phyloP scores from a whole-genome alignment of 1,284 basidiomycete species.

The Cutaneotrichosporon sp. region DNA sequence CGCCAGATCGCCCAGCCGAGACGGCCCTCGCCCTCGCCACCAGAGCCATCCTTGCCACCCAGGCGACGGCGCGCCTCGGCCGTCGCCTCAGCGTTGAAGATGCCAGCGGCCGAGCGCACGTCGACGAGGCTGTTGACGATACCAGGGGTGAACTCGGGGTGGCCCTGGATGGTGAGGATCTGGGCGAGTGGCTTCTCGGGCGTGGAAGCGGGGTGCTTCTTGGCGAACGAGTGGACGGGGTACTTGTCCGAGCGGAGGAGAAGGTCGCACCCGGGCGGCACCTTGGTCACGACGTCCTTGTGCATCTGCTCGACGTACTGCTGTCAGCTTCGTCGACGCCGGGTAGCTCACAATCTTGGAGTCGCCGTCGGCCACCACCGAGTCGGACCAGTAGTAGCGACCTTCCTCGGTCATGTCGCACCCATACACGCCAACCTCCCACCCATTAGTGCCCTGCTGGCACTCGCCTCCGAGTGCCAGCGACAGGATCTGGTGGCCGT shows the following conservation, averaged over 20 bases:
- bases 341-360: constrained; percentile 26
- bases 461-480: constrained; percentile 56
- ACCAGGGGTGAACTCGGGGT: constrained; percentile 58
- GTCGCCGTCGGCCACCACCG: constrained; percentile 43
- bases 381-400: constrained; percentile 52
- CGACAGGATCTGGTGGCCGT: constrained; percentile 59
- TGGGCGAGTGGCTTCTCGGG: constrained; percentile 47
- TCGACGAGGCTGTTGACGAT: constrained; percentile 57
- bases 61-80: constrained; percentile 53
- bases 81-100: constrained; percentile 51
- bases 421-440: constrained; percentile 58
- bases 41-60: constrained; percentile 53
- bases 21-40: constrained; percentile 55
- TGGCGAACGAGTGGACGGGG: constrained; percentile 56
- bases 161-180: constrained; percentile 56
- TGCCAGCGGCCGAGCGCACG: constrained; percentile 49
- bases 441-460: constrained; percentile 54
- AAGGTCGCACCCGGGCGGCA: constrained; percentile 55
- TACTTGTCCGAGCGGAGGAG: constrained; percentile 55
- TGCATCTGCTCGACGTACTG: constrained; percentile 60
- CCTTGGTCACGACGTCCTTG: constrained; percentile 55
- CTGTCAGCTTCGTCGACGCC: neutral
- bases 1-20: constrained; percentile 57
- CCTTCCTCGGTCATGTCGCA: constrained; percentile 55
- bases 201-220: constrained; percentile 51